Evolutionary conservation across 2,329 filamentous ascomycete species (phyloP).

Genomic region (Herpotrichia juniperi): DNA sequence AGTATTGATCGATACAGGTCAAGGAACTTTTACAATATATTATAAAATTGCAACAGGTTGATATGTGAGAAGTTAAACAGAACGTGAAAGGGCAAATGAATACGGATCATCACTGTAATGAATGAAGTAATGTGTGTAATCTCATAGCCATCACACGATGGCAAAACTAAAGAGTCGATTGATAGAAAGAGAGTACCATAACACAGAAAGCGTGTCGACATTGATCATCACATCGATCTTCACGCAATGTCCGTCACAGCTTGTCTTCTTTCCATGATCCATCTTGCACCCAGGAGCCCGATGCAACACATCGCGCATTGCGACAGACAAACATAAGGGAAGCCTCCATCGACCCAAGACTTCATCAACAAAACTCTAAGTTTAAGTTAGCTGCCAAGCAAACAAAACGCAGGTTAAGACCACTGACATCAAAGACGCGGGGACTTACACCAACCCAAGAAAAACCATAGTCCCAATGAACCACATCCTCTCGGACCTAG

Average conservation of each 20-base stretch:
- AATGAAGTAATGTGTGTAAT: too few species aligned
- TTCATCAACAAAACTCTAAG: neutral
- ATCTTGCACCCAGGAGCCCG: neutral
- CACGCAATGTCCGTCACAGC: neutral
- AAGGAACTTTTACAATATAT: too few species aligned
- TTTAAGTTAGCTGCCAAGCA: neutral
- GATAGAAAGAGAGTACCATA: too few species aligned
- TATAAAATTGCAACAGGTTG: too few species aligned
- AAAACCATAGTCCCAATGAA: neutral
- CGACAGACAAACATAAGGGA: neutral
- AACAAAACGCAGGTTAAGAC: neutral
- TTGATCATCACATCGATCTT: conserved; percentile 16
- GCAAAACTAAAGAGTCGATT: too few species aligned
- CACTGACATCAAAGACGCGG: neutral
- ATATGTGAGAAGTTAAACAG: too few species aligned
- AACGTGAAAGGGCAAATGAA: too few species aligned
- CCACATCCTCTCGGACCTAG: neutral
- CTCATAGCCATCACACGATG: too few species aligned
- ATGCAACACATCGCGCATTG: neutral
- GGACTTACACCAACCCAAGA: neutral
- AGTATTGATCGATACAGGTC: too few species aligned
- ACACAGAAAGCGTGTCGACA: too few species aligned
- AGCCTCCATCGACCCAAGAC: neutral
- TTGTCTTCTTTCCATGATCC: neutral
- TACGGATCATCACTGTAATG: too few species aligned